Conservation (phyloP, 768 basidiomycete genomes). For the Clitopilus passeckerianus region DNA sequence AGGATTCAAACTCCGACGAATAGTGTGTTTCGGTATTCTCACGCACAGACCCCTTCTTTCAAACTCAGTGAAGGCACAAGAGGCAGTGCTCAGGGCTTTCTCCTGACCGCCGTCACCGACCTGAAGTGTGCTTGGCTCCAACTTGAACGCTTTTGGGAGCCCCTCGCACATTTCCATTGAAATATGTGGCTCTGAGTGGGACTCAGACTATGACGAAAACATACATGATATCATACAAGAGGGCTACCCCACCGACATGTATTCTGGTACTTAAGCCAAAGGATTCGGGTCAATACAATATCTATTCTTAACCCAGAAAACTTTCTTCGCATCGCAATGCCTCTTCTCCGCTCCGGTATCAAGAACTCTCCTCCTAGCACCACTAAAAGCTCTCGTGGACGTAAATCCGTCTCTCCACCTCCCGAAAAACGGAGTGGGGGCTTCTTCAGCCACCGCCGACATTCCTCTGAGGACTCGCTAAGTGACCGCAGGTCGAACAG, state of each 20-base stretch:
- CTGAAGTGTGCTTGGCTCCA: background rate
- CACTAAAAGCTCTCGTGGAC: slow-evolving; percentile 19
- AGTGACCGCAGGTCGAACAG: background rate
- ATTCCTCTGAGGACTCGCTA: slow-evolving; percentile 5
- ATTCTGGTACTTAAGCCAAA: background rate
- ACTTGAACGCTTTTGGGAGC: background rate
- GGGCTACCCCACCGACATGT: background rate
- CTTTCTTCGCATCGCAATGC: background rate
- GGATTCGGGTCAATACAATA: background rate
- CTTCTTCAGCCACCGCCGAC: slow-evolving; percentile 18
- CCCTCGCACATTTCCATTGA: background rate
- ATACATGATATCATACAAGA: background rate
- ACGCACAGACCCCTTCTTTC: slow-evolving; percentile 34
- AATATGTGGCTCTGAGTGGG: no score
- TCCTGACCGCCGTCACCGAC: no score
- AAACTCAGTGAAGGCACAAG: background rate
- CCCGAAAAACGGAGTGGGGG: slow-evolving; percentile 9
- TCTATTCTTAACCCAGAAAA: background rate
- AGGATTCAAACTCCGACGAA: slow-evolving; percentile 41
- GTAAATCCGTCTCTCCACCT: slow-evolving; percentile 16
- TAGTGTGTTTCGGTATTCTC: slow-evolving; percentile 21
- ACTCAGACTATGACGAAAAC: no score
- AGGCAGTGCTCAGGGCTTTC: background rate
- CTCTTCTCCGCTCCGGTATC: background rate
- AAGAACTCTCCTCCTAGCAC: slow-evolving; percentile 14